phyloP scores from a whole-genome alignment of 164 flowering plant species.

The Brasenia schreberi region DNA sequence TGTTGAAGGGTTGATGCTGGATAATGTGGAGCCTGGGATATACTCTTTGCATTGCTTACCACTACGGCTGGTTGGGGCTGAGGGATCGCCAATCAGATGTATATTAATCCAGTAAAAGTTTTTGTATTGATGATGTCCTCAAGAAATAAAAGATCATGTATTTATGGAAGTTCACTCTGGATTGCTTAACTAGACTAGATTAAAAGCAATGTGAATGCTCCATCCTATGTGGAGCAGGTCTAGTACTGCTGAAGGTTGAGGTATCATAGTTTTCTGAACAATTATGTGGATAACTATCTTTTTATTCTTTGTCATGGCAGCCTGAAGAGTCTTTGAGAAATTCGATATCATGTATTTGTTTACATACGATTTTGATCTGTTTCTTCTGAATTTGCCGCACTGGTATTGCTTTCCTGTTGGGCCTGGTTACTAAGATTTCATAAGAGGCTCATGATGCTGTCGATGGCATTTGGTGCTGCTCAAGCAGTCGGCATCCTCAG shows the following conservation, averaged over 20 bases:
- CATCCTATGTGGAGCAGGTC: not conserved
- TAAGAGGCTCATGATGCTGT: no score
- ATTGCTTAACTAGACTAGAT: not conserved
- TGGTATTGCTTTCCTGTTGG: no score
- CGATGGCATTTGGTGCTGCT: no score
- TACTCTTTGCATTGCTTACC: constrained; percentile 72
- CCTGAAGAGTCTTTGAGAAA: no score
- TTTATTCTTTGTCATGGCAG: no score
- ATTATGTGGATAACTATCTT: not conserved
- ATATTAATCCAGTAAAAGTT: constrained; percentile 21
- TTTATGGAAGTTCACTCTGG: not conserved
- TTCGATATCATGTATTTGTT: no score
- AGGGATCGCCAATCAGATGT: constrained; percentile 66
- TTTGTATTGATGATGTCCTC: not conserved
- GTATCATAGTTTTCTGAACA: not conserved
- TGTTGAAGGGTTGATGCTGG: constrained; percentile 61
- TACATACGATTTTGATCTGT: not conserved
- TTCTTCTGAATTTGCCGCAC: no score
- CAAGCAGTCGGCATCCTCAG: no score
- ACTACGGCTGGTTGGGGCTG: constrained; percentile 58
- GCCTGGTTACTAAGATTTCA: no score
- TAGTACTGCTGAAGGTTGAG: not conserved
- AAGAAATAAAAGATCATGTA: no score
- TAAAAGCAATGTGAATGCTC: not conserved
- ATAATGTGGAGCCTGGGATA: constrained; percentile 37